phyloP scores from a whole-genome alignment of 768 basidiomycete genomes.

The Xerocomellus intermedius region DNA sequence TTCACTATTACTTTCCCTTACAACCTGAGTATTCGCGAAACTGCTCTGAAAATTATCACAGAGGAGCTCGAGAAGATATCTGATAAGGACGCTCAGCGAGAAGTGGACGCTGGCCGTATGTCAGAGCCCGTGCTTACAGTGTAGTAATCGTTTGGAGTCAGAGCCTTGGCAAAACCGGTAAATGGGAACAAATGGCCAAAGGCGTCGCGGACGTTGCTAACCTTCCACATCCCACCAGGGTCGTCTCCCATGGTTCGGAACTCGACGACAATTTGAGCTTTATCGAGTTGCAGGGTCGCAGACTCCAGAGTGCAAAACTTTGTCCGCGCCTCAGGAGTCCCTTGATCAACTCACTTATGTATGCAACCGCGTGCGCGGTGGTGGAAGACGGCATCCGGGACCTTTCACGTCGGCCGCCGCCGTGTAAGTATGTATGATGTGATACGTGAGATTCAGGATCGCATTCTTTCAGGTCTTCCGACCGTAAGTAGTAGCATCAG shows the following conservation, averaged over 20 bases:
- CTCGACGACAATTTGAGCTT: conserved; percentile 85
- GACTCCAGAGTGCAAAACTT: too few relatives aligned
- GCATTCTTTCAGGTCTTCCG: conserved; percentile 3
- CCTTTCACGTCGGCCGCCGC: background rate
- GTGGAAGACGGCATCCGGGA: background rate
- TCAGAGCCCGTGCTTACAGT: conserved; percentile 48
- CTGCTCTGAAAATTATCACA: conserved; percentile 70
- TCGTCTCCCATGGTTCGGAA: conserved; percentile 82
- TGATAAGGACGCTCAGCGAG: conserved; percentile 73
- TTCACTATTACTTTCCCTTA: too few relatives aligned
- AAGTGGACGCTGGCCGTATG: conserved; percentile 83
- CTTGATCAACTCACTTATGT: background rate
- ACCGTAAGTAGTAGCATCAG: conserved; percentile 1
- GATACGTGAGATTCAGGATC: conserved; percentile 9
- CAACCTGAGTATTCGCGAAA: conserved; percentile 68
- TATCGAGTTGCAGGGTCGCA: conserved; percentile 58
- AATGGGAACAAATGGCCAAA: conserved; percentile 93
- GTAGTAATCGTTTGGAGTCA: conserved; percentile 54
- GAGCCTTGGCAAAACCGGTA: conserved; percentile 76
- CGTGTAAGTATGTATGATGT: background rate
- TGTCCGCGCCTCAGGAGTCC: too few relatives aligned
- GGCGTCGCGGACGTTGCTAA: conserved; percentile 84
- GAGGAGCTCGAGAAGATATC: conserved; percentile 60
- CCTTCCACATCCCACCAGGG: conserved; percentile 84
- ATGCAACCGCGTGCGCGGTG: background rate